These are phyloP conservation scores for Saccharomyces mikatae DNA, from an alignment of 805 yeast genomes.

Conservation along the genomic window DNA sequence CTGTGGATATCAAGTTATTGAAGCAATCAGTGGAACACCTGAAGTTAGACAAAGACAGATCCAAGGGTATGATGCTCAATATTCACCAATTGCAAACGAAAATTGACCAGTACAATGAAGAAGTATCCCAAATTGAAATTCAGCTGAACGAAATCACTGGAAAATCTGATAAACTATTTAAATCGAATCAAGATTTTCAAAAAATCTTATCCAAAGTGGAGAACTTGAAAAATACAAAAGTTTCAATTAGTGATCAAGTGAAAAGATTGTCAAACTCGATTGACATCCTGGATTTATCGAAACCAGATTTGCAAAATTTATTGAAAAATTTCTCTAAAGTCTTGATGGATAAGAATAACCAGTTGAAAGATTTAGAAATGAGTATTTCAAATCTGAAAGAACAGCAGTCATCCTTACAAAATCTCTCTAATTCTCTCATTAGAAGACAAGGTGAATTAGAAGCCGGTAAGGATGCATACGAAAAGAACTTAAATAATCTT, in stretches of 20 bases:
- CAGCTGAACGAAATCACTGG: conserved; percentile 47
- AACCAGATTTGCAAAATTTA: conserved; percentile 33
- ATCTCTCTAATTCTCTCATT: conserved; percentile 32
- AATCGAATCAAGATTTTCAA: conserved; percentile 76
- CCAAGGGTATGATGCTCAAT: conserved; percentile 46
- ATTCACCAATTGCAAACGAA: conserved; percentile 37
- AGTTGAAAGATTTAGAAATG: conserved; percentile 21
- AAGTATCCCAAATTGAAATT: conserved; percentile 42
- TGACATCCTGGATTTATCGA: conserved; percentile 23
- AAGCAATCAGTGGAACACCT: conserved; percentile 75
- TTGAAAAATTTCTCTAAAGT: conserved; percentile 36
- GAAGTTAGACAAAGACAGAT: conserved; percentile 64
- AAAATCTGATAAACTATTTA: conserved; percentile 57
- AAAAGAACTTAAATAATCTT: conserved; percentile 3
- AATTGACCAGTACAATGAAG: conserved; percentile 38
- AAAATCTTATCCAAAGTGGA: conserved; percentile 57
- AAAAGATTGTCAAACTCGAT: conserved; percentile 34
- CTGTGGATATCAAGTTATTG: conserved; percentile 63
- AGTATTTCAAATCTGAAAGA: conserved; percentile 18
- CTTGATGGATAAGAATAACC: conserved; percentile 24
- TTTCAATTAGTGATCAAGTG: conserved; percentile 43
- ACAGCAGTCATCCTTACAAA: conserved; percentile 25
- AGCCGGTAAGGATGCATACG: conserved; percentile 32
- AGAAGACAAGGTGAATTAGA: conserved; percentile 49
- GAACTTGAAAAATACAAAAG: conserved; percentile 41